These are phyloP conservation scores for Trametes coccinea DNA, from an alignment of 768 basidiomycete genomes.

Conservation along the genomic window DNA sequence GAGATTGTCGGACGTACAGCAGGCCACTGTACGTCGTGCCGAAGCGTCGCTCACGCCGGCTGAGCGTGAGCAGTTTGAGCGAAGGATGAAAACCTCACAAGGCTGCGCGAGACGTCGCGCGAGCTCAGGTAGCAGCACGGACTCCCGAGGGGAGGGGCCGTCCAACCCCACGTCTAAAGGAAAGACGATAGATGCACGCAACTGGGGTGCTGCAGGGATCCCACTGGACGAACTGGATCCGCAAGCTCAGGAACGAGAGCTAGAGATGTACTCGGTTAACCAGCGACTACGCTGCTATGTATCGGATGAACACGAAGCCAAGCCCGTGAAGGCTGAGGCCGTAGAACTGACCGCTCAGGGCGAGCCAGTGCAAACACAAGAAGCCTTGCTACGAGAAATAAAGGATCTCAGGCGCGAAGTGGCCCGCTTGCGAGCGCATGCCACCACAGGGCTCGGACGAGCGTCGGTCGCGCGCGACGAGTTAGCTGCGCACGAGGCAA, in stretches of 20 bases:
- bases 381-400: no score
- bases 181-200: constrained; percentile 24
- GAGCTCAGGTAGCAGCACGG: background rate
- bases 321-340: no score
- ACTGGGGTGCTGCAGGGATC: constrained; percentile 24
- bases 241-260: constrained; percentile 18
- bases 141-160: constrained; percentile 19
- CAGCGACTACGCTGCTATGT: no score
- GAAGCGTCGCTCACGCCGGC: background rate
- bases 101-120: background rate
- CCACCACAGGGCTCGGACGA: no score
- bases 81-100: background rate
- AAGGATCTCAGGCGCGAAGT: no score
- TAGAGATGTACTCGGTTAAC: background rate
- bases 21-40: background rate
- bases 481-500: no score
- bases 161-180: constrained; percentile 16
- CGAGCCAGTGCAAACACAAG: no score
- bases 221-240: constrained; percentile 19
- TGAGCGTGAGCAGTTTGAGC: background rate
- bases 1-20: background rate
- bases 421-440: no score
- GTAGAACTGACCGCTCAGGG: no score
- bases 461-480: no score
- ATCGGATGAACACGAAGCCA: no score